phyloP scores from a whole-genome alignment of 306 rosid species.

The Malus fusca region DNA sequence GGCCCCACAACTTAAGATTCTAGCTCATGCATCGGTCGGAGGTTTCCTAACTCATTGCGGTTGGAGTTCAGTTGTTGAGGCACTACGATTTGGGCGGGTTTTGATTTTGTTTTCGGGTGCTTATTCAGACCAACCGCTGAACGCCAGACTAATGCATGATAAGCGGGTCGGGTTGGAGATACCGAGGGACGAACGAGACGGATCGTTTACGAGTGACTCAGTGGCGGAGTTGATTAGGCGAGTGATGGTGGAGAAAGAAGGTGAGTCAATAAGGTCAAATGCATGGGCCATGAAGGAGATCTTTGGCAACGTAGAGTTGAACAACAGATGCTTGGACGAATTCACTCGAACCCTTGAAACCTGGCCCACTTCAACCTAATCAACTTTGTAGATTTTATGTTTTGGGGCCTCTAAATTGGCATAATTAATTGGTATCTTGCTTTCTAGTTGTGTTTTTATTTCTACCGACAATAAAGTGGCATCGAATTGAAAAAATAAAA shows the following conservation, averaged over 20 bases:
- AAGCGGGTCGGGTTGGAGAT: slow-evolving; percentile 10
- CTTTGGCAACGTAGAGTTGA: neutral
- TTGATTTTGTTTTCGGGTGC: slow-evolving; percentile 11
- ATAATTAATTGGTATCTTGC: too few species aligned
- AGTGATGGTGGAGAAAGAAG: slow-evolving; percentile 14
- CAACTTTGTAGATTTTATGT: neutral
- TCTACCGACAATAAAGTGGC: too few species aligned
- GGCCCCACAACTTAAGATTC: slow-evolving; percentile 12
- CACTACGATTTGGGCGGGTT: slow-evolving; percentile 1
- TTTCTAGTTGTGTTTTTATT: too few species aligned
- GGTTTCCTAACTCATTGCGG: slow-evolving; percentile 25
- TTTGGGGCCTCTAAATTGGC: too few species aligned
- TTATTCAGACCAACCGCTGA: slow-evolving; percentile 9
- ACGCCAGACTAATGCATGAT: neutral
- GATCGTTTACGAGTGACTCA: slow-evolving; percentile 13
- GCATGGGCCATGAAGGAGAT: slow-evolving; percentile 1
- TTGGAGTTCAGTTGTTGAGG: slow-evolving; percentile 23
- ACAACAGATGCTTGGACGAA: neutral
- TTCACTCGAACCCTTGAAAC: neutral
- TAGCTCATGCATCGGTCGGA: neutral
- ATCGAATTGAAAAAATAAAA: too few species aligned
- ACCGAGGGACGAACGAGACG: neutral
- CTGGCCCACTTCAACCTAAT: neutral
- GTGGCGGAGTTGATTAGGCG: neutral
- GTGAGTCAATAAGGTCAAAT: neutral